Evolutionary conservation across 192 early-diverging fungal species (phyloP).

Genomic region (Coemansia sp.): DNA sequence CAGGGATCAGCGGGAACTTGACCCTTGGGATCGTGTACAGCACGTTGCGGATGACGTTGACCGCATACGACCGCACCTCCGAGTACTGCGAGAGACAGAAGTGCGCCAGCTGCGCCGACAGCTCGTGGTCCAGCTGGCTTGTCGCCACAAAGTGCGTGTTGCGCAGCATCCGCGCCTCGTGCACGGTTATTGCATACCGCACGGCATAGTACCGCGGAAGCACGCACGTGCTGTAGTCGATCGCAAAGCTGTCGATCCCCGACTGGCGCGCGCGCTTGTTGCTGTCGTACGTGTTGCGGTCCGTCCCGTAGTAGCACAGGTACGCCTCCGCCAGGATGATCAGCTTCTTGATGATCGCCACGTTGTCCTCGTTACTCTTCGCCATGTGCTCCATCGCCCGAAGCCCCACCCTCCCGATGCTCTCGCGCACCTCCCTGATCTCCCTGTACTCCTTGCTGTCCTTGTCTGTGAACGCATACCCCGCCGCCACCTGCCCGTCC

Average conservation of each 20-base stretch:
- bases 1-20: constrained; percentile 44
- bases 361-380: constrained; percentile 66
- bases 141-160: constrained; percentile 38
- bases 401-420: constrained; percentile 57
- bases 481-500: constrained; percentile 54
- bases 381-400: constrained; percentile 51
- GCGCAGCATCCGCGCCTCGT: constrained; percentile 40
- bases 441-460: constrained; percentile 54
- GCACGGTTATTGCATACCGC: constrained; percentile 18
- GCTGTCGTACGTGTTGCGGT: constrained; percentile 12
- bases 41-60: constrained; percentile 34
- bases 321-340: constrained; percentile 55
- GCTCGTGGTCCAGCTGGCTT: constrained; percentile 15
- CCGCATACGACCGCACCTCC: constrained; percentile 41
- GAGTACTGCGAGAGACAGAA: constrained; percentile 48
- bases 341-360: constrained; percentile 70
- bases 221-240: constrained; percentile 21
- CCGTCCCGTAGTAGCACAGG: constrained; percentile 40
- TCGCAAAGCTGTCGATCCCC: constrained; percentile 37
- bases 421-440: constrained; percentile 55
- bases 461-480: constrained; percentile 68
- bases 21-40: constrained; percentile 24
- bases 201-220: constrained; percentile 41
- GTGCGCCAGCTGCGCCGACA: constrained; percentile 24
- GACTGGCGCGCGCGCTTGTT: constrained; percentile 26